These are phyloP conservation scores for Phoenix roebelenii DNA, from an alignment of 176 grass and related monocot genomes.

Conservation along the genomic window DNA sequence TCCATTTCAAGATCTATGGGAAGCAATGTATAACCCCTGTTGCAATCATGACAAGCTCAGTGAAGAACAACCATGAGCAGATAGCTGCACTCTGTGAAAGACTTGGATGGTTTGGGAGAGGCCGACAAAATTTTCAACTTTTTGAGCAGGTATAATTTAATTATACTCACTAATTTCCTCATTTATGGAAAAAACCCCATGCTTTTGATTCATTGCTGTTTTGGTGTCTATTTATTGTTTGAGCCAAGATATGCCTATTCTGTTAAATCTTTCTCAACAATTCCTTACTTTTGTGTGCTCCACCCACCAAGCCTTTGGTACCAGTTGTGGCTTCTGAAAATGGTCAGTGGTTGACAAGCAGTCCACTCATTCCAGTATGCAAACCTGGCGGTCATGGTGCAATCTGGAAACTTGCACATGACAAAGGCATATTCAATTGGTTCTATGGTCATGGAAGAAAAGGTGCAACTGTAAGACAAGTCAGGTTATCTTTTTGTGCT, in stretches of 20 bases:
- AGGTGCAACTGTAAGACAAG: conserved; percentile 92
- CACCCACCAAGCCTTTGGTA: conserved; percentile 65
- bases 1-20: conserved; percentile 87
- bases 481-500: conserved; percentile 49
- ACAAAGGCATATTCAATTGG: conserved; percentile 82
- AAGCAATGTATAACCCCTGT: conserved; percentile 88
- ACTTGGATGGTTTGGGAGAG: conserved; percentile 83
- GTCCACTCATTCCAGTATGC: conserved; percentile 59
- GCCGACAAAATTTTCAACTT: conserved; percentile 63
- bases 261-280: conserved; percentile 5
- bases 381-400: conserved; percentile 96
- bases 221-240: too few relatives aligned
- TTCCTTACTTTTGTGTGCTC: background rate
- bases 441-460: conserved; percentile 66
- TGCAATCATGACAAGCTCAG: conserved; percentile 97
- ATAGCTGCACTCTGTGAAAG: conserved; percentile 71
- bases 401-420: conserved; percentile 91
- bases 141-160: conserved; percentile 73
- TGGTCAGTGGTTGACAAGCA: conserved; percentile 76
- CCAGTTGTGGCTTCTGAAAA: conserved; percentile 76
- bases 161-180: background rate
- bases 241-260: too few relatives aligned
- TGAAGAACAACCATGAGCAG: conserved; percentile 91
- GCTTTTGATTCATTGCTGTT: too few relatives aligned
- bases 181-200: background rate